Evolutionary conservation across 1,284 basidiomycete genomes (phyloP).

Genomic region (Trichosporon faecale): DNA sequence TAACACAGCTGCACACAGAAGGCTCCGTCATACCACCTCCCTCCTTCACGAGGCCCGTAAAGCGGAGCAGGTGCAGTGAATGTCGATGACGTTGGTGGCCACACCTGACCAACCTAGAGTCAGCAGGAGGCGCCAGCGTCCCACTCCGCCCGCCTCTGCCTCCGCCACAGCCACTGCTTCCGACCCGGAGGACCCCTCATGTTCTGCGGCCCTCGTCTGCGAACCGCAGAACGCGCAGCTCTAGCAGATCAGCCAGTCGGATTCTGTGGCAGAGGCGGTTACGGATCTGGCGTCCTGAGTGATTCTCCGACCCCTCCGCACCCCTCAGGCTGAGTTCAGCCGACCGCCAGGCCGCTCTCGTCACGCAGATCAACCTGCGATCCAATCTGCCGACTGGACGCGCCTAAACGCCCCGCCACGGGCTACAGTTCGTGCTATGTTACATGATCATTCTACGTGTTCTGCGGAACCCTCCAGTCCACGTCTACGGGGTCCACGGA

Average conservation of each 20-base stretch:
- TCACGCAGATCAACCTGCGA: neutral
- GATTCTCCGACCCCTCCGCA: neutral
- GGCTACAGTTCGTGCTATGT: too few relatives aligned
- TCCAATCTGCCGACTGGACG: neutral
- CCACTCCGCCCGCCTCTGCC: neutral
- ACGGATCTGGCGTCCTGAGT: neutral
- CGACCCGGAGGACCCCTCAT: too few relatives aligned
- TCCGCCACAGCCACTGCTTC: neutral
- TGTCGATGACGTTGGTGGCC: neutral
- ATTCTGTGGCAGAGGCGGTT: neutral
- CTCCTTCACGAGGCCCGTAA: too few relatives aligned
- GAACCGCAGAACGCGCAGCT: neutral
- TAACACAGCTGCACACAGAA: too few relatives aligned
- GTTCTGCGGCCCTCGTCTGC: neutral
- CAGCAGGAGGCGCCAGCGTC: neutral
- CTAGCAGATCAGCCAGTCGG: too few relatives aligned
- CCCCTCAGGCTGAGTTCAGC: neutral
- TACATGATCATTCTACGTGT: conserved; percentile 3
- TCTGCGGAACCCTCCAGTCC: neutral
- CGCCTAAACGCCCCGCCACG: too few relatives aligned
- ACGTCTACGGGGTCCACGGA: too few relatives aligned
- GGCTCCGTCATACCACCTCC: too few relatives aligned
- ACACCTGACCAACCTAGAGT: neutral
- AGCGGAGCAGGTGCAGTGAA: neutral
- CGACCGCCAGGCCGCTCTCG: neutral